A percentile compares a stretch with the other conserved stretches of the same genome.
Conservation (phyloP, 352 stramenopile species). For the Phytopythium oedochilum region DNA sequence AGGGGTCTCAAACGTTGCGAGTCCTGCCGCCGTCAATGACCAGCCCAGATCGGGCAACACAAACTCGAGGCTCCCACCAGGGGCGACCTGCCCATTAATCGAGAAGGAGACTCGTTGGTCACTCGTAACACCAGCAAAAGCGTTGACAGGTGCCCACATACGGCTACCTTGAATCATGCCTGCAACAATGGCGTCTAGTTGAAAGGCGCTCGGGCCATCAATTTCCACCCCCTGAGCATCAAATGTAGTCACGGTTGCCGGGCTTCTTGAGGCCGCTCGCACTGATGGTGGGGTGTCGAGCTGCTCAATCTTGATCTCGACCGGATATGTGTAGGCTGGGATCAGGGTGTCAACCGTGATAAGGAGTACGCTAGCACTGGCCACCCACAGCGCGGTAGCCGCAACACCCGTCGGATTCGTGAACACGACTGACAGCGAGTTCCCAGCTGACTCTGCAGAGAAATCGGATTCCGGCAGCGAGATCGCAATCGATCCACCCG, state of each 20-base stretch:
- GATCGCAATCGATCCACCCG: constrained; percentile 31
- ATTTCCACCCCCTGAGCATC: constrained; percentile 34
- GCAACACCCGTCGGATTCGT: constrained; percentile 14
- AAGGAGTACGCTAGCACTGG: constrained; percentile 9
- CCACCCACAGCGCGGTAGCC: constrained; percentile 22
- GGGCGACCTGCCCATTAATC: constrained; percentile 28
- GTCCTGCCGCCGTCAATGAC: constrained; percentile 17
- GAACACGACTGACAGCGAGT: constrained; percentile 19
- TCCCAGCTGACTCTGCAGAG: constrained; percentile 16
- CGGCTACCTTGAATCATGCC: constrained; percentile 42
- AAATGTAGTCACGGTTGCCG: constrained; percentile 32
- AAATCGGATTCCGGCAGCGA: constrained; percentile 33
- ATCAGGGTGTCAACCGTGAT: constrained; percentile 10
- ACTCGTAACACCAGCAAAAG: constrained; percentile 44
- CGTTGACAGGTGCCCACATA: constrained; percentile 30
- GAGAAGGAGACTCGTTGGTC: constrained; percentile 44
- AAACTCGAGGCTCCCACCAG: constrained; percentile 37
- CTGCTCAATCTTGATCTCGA: constrained; percentile 30
- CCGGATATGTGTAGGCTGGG: constrained; percentile 18
- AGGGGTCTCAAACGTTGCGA: constrained; percentile 29
- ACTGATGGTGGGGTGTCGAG: constrained; percentile 40
- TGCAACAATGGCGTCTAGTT: constrained; percentile 34
- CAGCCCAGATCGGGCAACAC: constrained; percentile 38
- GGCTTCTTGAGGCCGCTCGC: constrained; percentile 12
- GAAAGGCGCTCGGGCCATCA: constrained; percentile 39